Evolutionary conservation across 139 green algal species (phyloP).

Genomic region (Chlorella vulgaris): DNA sequence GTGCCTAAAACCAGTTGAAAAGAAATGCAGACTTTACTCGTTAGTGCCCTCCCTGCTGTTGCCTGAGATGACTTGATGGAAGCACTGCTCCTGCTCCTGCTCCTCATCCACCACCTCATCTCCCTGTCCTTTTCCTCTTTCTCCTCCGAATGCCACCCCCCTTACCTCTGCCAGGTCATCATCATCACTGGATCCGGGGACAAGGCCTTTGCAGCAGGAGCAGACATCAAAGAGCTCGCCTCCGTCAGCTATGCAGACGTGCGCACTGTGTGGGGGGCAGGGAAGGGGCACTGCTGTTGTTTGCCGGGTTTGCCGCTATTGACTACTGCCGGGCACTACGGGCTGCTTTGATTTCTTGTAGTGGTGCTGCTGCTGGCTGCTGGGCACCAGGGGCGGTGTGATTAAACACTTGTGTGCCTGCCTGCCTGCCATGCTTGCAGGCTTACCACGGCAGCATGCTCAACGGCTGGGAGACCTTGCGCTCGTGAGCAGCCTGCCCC

Average conservation of each 20-base stretch:
- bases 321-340: too few species aligned
- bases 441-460: constrained; percentile 50
- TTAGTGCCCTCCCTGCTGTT: too few species aligned
- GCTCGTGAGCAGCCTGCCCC: neutral
- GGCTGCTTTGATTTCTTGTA: too few species aligned
- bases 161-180: constrained; percentile 37
- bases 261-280: neutral
- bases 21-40: too few species aligned
- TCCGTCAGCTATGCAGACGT: constrained; percentile 46
- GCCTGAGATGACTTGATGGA: neutral
- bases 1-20: too few species aligned
- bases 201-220: constrained; percentile 78
- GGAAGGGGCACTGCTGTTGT: neutral
- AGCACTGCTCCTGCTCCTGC: too few species aligned
- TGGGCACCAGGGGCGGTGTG: neutral
- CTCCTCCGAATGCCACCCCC: neutral
- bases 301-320: too few species aligned
- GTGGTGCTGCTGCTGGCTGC: too few species aligned
- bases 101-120: too few species aligned
- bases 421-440: constrained; percentile 6
- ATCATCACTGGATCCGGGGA: constrained; percentile 69
- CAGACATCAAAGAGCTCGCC: constrained; percentile 80
- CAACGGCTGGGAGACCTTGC: constrained; percentile 55
- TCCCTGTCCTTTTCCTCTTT: neutral
- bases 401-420: neutral